Evolutionary conservation across 441 rosid genomes (phyloP).

Genomic region (Bocquillonia castaneifolia): DNA sequence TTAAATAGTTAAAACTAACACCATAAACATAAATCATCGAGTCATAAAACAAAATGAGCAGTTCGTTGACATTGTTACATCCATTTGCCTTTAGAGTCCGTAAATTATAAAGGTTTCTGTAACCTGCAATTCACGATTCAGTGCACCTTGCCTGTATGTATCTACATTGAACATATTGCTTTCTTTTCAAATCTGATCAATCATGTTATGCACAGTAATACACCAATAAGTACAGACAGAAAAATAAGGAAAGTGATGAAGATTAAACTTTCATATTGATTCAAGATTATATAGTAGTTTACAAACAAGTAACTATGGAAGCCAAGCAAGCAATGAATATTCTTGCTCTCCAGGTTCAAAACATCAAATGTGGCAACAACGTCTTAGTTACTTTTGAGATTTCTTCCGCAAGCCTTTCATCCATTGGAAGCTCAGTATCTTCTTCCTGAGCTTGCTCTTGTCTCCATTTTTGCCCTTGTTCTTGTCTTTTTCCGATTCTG

Average conservation of each 20-base stretch:
- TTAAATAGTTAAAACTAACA: no score
- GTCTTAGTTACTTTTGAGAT: constrained; percentile 28
- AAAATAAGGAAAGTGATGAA: neutral
- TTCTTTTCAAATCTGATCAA: neutral
- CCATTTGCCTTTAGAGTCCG: neutral
- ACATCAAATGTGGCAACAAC: neutral
- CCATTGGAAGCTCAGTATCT: constrained; percentile 55
- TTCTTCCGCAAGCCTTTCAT: constrained; percentile 66
- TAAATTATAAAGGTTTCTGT: neutral
- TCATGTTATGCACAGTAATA: neutral
- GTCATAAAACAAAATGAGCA: neutral
- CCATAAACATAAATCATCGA: no score
- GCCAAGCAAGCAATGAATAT: neutral
- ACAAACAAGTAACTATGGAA: neutral
- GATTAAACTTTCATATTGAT: neutral
- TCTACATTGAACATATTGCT: neutral
- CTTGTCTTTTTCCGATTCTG: constrained; percentile 28
- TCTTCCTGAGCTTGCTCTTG: constrained; percentile 42
- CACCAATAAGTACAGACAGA: no score
- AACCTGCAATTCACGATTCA: neutral
- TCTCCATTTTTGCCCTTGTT: constrained; percentile 38
- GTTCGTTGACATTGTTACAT: neutral
- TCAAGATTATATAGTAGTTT: neutral
- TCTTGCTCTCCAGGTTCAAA: neutral
- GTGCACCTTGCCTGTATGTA: no score